Conservation (phyloP, 2,329 filamentous ascomycete species). For the Zelopaecilomyces penicillatus region DNA sequence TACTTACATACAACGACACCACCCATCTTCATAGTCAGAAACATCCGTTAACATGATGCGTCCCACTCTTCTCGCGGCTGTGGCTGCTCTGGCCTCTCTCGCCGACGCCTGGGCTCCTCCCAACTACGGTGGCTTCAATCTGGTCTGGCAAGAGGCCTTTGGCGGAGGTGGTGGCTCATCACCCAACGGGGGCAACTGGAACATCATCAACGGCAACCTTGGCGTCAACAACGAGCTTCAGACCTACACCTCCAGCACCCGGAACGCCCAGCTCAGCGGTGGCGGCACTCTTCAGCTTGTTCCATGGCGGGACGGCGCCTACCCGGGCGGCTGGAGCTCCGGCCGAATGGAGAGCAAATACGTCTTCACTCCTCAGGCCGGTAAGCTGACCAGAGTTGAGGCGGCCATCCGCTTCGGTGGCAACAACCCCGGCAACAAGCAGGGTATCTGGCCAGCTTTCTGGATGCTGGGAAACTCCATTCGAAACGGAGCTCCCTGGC, state of each 20-base stretch:
- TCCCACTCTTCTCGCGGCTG: constrained; percentile 10
- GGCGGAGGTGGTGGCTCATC: constrained; percentile 24
- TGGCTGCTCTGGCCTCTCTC: constrained; percentile 22
- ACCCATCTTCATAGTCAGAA: no score
- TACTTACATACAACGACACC: no score
- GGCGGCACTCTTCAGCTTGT: constrained; percentile 43
- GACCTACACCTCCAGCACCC: constrained; percentile 36
- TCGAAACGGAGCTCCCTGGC: constrained; percentile 42
- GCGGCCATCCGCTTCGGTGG: constrained; percentile 38
- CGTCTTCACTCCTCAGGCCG: constrained; percentile 36
- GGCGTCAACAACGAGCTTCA: constrained; percentile 45
- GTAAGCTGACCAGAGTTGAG: constrained; percentile 39
- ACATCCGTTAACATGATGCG: constrained; percentile 1
- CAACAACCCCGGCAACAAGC: constrained; percentile 32
- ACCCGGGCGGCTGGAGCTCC: constrained; percentile 41
- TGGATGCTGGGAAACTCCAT: constrained; percentile 47
- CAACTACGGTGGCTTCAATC: constrained; percentile 28
- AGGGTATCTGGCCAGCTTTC: constrained; percentile 52
- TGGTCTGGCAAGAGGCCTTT: constrained; percentile 38
- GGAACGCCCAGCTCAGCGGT: constrained; percentile 44
- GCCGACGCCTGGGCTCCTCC: constrained; percentile 31
- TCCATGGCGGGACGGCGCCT: constrained; percentile 31
- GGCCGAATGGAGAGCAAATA: constrained; percentile 43
- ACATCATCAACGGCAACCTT: constrained; percentile 30
- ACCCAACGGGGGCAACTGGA: constrained; percentile 32